Evolutionary conservation across 1,284 basidiomycete genomes (phyloP), one percentile per base, ranked within the genome.

Genomic region (Marasmius fiardii): DNA sequence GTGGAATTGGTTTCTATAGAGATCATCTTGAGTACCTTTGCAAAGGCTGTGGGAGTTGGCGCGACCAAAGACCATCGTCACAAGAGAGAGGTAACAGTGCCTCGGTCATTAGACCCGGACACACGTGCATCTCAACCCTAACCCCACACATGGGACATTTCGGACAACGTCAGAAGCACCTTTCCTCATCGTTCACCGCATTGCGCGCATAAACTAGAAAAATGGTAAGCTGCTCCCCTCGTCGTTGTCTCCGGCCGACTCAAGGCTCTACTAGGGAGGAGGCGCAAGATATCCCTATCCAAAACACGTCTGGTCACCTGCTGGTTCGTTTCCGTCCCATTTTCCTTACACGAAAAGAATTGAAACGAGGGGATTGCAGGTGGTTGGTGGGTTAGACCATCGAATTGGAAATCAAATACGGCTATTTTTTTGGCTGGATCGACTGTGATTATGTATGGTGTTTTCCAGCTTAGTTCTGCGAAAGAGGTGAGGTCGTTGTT

Each of bases 311-410:
- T 87, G 85, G 84, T 82, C 85, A 34, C 85, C 86, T 64, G 74
- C 85, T 63, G 85, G 85, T 86, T 51, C 60, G 73, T 64, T 31
- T 28, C 50, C 45, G 51, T n/a, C 8, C n/a, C n/a, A n/a, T n/a
- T n/a, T n/a, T n/a, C n/a, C n/a, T n/a, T n/a, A n/a, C n/a, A n/a
- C n/a, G n/a, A n/a, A n/a, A n/a, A n/a, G n/a, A n/a, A n/a, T n/a
- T n/a, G n/a, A n/a, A n/a, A n/a, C n/a, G n/a, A n/a, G n/a, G n/a
- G n/a, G n/a, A n/a, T n/a, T 47, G 55, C 58, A 88, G 86, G 86
- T 73, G 86, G 86, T 61, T 89, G 86, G 86, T 89, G 86, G 86
- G 79, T 79, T 24, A 78, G 84, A 14, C 86, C 86, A 3, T 76
- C 81, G 12, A 88, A 88, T 66, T 89, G 86, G 86, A 81, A 79